Evolutionary conservation across 345 rosid genomes (phyloP), one percentile per base, ranked within the genome.

Genomic region (Eutrema heterophyllum): DNA sequence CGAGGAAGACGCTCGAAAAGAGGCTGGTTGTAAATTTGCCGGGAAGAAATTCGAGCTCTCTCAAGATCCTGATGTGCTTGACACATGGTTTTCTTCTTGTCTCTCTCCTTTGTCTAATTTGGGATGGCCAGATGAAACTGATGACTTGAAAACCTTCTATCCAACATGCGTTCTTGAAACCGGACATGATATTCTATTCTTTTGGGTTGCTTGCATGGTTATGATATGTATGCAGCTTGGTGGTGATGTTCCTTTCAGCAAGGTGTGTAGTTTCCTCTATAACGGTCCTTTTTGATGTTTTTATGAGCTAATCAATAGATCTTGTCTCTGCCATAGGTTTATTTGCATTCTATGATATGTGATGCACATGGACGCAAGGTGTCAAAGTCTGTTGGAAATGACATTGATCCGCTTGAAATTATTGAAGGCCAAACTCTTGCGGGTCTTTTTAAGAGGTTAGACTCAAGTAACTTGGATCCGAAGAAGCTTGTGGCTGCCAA

Each of bases 131-230:
- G 97, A 92, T 67, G 83, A 89, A 65, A 92, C 97, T 4, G 89
- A 81, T 9, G 99, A 95, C 82, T 67, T 95, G 50, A 87, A 83
- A 82, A 73, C 83, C 32, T 95, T 95, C 79, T 92, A 95, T 80
- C 99, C 97, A 24, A 92, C 97, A 44, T 88, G 96, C 16, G 84
- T 95, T 39, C 96, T 92, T 65, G 99, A 95, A 80, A 95, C 97
- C 58, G 97, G 97, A 40, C 99, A 95, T 65, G 99, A 92, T 78
- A 94, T 94, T 72, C 79, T 94, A 57, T 94, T 94, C 66, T 94
- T 94, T 69, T 94, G 99, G 97, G 97, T 95, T 82, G 99, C 97
- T 74, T 88, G 97, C 33, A 95, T 92, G 99, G 97, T 92, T 70
- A 89, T 92, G 97, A 54, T 87, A 71, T 92, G 98, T 63, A 89